Evolutionary conservation across 306 rosid species (phyloP), one percentile per base, ranked within the genome.

Genomic region (Vigna radiata): DNA sequence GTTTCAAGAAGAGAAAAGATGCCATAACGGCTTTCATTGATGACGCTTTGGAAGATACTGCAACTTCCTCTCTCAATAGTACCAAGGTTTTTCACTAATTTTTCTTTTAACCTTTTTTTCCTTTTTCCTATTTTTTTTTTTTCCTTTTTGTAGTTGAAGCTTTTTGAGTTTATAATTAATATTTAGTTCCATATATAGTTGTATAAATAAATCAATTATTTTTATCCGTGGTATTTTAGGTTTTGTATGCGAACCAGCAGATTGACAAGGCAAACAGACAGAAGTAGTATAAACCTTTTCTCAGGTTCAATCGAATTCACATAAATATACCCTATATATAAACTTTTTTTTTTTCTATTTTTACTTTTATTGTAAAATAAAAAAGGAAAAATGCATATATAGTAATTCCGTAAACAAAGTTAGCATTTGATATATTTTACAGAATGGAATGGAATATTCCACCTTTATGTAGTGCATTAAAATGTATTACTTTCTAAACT

Each of bases 31-130:
- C 70, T 73, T n/a, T 88, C 63, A 29, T 76, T 60, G 91, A 91
- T 67, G 91, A 86, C 4, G 81, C 86, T 62, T 85, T 91, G 83
- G 93, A 88, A 82, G 98, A 91, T 73, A 94, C 98, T 0, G 98
- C 98, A 72, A 94, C 78, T 67, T 94, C 97, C 87, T 87, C 93
- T 23, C 83, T 88, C 60, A 82, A 63, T 31, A 83, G 80, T 79
- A 86, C 90, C 80, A 84, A 87, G 96, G 97, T 87, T 29, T 39
- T 39, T 63, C 25, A 58, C 17, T 27, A 1, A 4, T n/a, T 19
- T 11, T 44, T 16, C 1, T 15, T 56, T 65, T 6, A 4, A 6
- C 7, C 13, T 23, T 36, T 37, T 18, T 43, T 43, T 3, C 1
- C 18, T 1, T 37, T 33, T 15, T 15, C 29, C 13, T 46, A 25